Evolutionary conservation across 2,329 filamentous ascomycete species (phyloP), one percentile per base, ranked within the genome.

Genomic region (Apiospora hydei): DNA sequence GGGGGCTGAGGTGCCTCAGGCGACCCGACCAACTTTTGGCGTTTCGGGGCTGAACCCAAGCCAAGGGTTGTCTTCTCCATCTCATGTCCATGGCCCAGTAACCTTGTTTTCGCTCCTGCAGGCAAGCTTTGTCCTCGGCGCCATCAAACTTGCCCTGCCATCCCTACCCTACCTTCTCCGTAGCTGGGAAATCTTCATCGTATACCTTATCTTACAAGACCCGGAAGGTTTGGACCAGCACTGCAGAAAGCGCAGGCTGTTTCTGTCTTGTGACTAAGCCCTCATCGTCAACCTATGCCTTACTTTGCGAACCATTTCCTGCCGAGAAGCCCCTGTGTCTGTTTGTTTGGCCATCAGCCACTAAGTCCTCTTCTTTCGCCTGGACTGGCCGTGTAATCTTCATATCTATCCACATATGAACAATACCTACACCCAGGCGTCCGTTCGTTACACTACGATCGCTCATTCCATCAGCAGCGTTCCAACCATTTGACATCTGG

Each of bases 341-440:
- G 13, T 64, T 21, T 41, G 10, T 34, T 16, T 64, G n/a, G 11
- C 57, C 34, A 18, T 64, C 57, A 24, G 57, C 10, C 34, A 41
- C 41, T 4, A 41, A 64, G 8, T 24, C 21, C 21, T 6, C 41
- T 38, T 38, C 21, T 14, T 64, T 1, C 13, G 57, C 34, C 34
- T 64, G 21, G 57, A 41, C 57, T 64, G 30, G 57, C 57, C 34
- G 3, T 5, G 57, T 7, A 26, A 10, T 24, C n/a, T 26, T 14
- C 49, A 13, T 51, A 51, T 26, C n/a, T 51, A 51, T 51, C n/a
- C 24, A n/a, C 34, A n/a, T n/a, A 41, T 64, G 53, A 21, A 84
- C 26, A 78, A 76, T 68, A 85, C 24, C 21, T 64, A 46, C n/a
- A 26, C 43, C 24, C 49, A 66, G 38, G 43, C 24, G 57, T 51